Conservation (phyloP, 78 protist species). For the Dictyostelium purpureum region DNA sequence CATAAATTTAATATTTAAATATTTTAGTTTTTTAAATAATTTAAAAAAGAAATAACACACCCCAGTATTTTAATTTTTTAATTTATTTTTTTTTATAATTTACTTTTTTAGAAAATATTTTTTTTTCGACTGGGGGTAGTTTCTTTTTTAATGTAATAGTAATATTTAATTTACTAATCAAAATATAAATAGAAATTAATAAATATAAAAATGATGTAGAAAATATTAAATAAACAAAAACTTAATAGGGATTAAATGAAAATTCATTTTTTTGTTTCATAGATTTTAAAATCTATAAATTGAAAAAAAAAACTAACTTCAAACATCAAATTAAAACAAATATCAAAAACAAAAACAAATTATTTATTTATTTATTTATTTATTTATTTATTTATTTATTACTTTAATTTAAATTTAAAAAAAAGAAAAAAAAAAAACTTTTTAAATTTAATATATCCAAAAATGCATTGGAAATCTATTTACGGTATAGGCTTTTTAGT, state of each 20-base stretch:
- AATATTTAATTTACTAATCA: too few species aligned
- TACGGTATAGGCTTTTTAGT: background rate
- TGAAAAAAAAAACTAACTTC: background rate
- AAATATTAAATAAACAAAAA: too few species aligned
- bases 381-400: constrained; percentile 3
- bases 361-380: constrained; percentile 11
- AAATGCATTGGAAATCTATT: constrained; percentile 22
- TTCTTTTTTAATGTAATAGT: too few species aligned
- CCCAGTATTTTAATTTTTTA: background rate
- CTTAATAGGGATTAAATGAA: too few species aligned
- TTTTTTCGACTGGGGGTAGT: too few species aligned
- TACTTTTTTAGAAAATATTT: too few species aligned
- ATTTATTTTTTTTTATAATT: too few species aligned
- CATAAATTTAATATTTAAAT: too few species aligned
- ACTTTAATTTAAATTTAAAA: background rate
- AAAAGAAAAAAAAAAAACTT: background rate
- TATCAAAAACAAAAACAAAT: background rate
- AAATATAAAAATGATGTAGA: background rate
- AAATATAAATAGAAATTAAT: background rate
- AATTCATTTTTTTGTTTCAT: too few species aligned
- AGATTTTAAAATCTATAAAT: background rate
- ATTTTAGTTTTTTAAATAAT: too few species aligned
- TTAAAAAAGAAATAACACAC: too few species aligned
- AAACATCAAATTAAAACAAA: background rate
- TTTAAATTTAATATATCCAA: too few species aligned